These are phyloP conservation scores for Quercus rubra DNA, from an alignment of 306 rosid genomes.

Conservation along the genomic window DNA sequence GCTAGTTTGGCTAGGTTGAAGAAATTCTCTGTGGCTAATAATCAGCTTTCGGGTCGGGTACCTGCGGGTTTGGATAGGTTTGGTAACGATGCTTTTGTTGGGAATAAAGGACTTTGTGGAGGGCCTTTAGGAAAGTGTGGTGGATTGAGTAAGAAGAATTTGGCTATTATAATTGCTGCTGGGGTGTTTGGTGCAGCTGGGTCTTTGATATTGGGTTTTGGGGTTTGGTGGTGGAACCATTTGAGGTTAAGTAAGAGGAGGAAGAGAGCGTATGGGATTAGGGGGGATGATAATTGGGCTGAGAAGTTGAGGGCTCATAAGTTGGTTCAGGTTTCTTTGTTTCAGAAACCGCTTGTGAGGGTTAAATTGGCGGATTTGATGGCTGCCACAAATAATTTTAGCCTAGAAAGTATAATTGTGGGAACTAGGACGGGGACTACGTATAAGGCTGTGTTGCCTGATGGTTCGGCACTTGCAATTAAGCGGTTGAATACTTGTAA, in stretches of 20 bases:
- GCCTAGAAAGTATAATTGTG: slow-evolving; percentile 49
- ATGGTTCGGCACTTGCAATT: slow-evolving; percentile 78
- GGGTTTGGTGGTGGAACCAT: slow-evolving; percentile 96
- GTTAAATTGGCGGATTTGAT: slow-evolving; percentile 84
- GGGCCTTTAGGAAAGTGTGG: slow-evolving; percentile 82
- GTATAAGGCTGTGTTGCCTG: slow-evolving; percentile 78
- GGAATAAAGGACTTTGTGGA: slow-evolving; percentile 79
- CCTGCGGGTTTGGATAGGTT: slow-evolving; percentile 36
- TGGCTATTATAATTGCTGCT: slow-evolving; percentile 87
- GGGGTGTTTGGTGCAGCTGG: slow-evolving; percentile 96
- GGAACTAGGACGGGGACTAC: slow-evolving; percentile 79
- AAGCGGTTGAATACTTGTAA: slow-evolving; percentile 75
- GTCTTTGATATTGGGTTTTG: slow-evolving; percentile 68
- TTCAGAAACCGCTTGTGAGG: slow-evolving; percentile 92
- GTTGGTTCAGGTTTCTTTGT: slow-evolving; percentile 80
- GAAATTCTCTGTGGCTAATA: slow-evolving; percentile 60
- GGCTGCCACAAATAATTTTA: slow-evolving; percentile 80
- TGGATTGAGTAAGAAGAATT: slow-evolving; percentile 75
- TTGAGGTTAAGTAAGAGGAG: slow-evolving; percentile 44
- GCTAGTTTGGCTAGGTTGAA: slow-evolving; percentile 53
- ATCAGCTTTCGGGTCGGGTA: slow-evolving; percentile 55
- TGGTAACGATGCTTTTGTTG: slow-evolving; percentile 47
- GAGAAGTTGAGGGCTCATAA: slow-evolving; percentile 65
- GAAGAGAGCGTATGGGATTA: slow-evolving; percentile 43
- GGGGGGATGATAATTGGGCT: slow-evolving; percentile 65